phyloP scores from a whole-genome alignment of 331 rosid species.

The Phaseolus coccineus region DNA sequence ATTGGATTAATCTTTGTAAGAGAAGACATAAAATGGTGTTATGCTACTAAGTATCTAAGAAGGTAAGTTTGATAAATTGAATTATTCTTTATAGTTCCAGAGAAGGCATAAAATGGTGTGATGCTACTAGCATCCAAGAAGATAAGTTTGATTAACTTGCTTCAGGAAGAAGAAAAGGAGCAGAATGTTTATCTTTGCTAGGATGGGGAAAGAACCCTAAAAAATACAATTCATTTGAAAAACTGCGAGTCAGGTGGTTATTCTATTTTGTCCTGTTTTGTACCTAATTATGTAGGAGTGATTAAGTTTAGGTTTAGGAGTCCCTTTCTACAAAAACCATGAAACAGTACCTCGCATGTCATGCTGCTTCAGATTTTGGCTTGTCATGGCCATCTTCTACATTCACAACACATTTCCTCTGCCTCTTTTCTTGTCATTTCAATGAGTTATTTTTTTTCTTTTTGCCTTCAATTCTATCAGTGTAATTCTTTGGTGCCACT shows the following conservation, averaged over 20 bases:
- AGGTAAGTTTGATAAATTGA: neutral
- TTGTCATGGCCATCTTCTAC: conserved; percentile 18
- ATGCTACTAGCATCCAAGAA: neutral
- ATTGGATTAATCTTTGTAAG: neutral
- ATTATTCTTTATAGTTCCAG: neutral
- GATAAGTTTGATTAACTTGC: conserved; percentile 14
- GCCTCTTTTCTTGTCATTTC: conserved; percentile 9
- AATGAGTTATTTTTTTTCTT: conserved; percentile 28
- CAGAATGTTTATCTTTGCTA: neutral
- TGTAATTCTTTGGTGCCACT: conserved; percentile 5
- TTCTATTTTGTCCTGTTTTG: conserved; percentile 26
- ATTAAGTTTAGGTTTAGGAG: conserved; percentile 24
- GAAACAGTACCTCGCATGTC: neutral
- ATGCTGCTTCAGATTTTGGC: conserved; percentile 2
- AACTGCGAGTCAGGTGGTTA: conserved; percentile 1
- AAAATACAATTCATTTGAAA: neutral
- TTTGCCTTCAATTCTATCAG: conserved; percentile 7
- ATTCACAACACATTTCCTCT: neutral
- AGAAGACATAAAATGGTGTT: neutral
- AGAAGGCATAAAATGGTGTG: neutral
- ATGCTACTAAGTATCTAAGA: neutral
- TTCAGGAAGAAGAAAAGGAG: neutral
- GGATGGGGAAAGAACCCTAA: conserved; percentile 7
- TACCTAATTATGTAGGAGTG: conserved; percentile 14
- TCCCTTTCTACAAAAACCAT: conserved; percentile 14